These are phyloP conservation scores for Raffaelea ambrosiae DNA, from an alignment of 2,329 filamentous ascomycete genomes.

Conservation along the genomic window DNA sequence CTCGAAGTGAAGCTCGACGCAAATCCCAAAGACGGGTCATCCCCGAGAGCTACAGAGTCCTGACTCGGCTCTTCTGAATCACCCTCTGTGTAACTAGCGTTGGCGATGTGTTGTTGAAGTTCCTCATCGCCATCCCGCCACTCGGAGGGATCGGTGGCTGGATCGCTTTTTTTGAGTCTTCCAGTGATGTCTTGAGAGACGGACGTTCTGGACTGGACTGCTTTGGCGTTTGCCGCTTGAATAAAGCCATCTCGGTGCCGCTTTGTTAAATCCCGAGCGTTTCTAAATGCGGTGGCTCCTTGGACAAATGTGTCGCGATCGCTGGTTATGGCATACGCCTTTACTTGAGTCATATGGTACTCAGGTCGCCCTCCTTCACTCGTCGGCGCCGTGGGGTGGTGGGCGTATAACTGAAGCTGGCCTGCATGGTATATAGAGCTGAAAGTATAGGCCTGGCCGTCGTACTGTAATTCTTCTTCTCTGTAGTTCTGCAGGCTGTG, in stretches of 20 bases:
- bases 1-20: background rate
- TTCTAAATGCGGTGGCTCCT: slow-evolving; percentile 30
- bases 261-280: slow-evolving; percentile 28
- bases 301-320: slow-evolving; percentile 20
- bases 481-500: slow-evolving; percentile 27
- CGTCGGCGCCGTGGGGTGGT: slow-evolving; percentile 23
- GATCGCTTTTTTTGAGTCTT: background rate
- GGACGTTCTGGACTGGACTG: background rate
- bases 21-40: background rate
- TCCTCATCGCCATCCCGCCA: background rate
- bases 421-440: slow-evolving; percentile 28
- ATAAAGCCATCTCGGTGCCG: slow-evolving; percentile 25
- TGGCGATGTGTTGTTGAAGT: background rate
- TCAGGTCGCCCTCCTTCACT: slow-evolving; percentile 21
- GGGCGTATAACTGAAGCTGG: slow-evolving; percentile 27
- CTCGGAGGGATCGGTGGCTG: background rate
- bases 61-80: background rate
- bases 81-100: background rate
- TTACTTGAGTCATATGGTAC: slow-evolving; percentile 32
- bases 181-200: background rate
- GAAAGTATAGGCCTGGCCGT: slow-evolving; percentile 29
- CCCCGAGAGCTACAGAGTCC: background rate
- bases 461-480: slow-evolving; percentile 21
- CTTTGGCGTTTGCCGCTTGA: slow-evolving; percentile 12
- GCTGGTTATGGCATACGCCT: slow-evolving; percentile 19